A percentile compares a stretch with the other conserved stretches of the same genome.
phyloP scores from a whole-genome alignment of 805 yeast genomes.

The Metschnikowia proteae region DNA sequence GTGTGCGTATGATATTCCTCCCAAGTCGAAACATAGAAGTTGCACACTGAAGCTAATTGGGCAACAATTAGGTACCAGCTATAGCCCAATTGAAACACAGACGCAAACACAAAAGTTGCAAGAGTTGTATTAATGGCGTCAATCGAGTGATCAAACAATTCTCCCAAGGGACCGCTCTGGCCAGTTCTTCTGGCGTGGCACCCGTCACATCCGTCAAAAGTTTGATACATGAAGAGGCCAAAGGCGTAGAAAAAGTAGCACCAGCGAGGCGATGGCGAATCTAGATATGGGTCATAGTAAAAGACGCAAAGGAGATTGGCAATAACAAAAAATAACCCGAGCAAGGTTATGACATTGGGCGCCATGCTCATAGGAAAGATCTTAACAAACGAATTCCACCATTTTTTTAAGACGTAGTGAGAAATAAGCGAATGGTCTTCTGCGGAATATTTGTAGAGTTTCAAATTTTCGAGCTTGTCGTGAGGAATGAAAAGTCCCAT shows the following conservation, averaged over 20 bases:
- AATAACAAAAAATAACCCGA: slow-evolving; percentile 71
- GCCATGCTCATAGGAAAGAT: slow-evolving; percentile 87
- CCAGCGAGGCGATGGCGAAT: slow-evolving; percentile 66
- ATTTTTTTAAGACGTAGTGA: slow-evolving; percentile 70
- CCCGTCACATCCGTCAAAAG: slow-evolving; percentile 96
- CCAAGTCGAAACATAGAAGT: slow-evolving; percentile 91
- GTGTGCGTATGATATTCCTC: slow-evolving; percentile 91
- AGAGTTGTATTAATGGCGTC: slow-evolving; percentile 75
- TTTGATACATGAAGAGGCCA: slow-evolving; percentile 85
- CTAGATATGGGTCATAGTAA: slow-evolving; percentile 67
- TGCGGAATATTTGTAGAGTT: slow-evolving; percentile 61
- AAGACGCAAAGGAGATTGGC: slow-evolving; percentile 61
- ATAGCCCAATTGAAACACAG: slow-evolving; percentile 75
- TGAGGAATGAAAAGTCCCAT: slow-evolving; percentile 70
- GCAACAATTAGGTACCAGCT: slow-evolving; percentile 56
- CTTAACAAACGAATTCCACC: slow-evolving; percentile 70
- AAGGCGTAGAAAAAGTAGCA: slow-evolving; percentile 71
- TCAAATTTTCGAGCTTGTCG: slow-evolving; percentile 48
- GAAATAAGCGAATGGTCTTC: slow-evolving; percentile 82
- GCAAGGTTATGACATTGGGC: slow-evolving; percentile 83
- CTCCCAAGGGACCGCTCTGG: slow-evolving; percentile 93
- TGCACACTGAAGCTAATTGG: slow-evolving; percentile 71
- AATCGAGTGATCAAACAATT: slow-evolving; percentile 85
- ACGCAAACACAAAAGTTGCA: slow-evolving; percentile 67
- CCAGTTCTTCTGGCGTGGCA: slow-evolving; percentile 93